Percentiles rank a stretch among this genome's conserved stretches.
phyloP scores from a whole-genome alignment of 306 rosid genomes.

The Spatholobus suberectus region DNA sequence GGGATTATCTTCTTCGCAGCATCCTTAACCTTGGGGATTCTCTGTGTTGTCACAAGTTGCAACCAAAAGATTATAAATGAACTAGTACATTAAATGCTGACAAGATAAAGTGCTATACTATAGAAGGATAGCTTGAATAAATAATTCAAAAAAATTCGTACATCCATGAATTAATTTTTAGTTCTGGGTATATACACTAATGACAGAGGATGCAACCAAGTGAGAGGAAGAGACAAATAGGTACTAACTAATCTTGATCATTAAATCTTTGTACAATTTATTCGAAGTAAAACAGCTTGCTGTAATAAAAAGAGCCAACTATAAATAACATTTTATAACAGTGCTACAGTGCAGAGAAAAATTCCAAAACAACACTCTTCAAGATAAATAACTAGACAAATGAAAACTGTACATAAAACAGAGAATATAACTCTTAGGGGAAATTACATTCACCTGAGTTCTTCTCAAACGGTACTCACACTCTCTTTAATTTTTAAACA shows the following conservation, averaged over 20 bases:
- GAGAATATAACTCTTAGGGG: too few relatives aligned
- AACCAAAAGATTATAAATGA: background rate
- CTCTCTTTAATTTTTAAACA: too few relatives aligned
- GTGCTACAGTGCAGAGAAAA: background rate
- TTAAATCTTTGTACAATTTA: background rate
- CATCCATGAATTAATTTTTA: background rate
- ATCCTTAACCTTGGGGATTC: too few relatives aligned
- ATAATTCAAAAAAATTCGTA: background rate
- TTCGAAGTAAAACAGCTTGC: background rate
- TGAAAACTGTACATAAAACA: too few relatives aligned
- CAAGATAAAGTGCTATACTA: background rate
- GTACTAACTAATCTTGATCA: background rate
- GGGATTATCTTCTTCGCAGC: too few relatives aligned
- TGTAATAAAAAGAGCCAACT: background rate
- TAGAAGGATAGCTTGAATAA: too few relatives aligned
- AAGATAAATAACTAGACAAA: background rate
- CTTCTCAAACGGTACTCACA: too few relatives aligned
- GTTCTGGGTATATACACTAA: background rate
- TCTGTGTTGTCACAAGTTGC: constrained; percentile 45
- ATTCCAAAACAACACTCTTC: background rate
- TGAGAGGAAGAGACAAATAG: background rate
- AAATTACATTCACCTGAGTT: too few relatives aligned
- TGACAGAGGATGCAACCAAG: background rate
- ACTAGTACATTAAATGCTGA: background rate
- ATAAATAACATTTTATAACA: background rate